Percentiles rank a stretch among this genome's conserved stretches.
phyloP scores from a whole-genome alignment of 2,329 filamentous ascomycete species.

The Daldinia eschscholtzii region DNA sequence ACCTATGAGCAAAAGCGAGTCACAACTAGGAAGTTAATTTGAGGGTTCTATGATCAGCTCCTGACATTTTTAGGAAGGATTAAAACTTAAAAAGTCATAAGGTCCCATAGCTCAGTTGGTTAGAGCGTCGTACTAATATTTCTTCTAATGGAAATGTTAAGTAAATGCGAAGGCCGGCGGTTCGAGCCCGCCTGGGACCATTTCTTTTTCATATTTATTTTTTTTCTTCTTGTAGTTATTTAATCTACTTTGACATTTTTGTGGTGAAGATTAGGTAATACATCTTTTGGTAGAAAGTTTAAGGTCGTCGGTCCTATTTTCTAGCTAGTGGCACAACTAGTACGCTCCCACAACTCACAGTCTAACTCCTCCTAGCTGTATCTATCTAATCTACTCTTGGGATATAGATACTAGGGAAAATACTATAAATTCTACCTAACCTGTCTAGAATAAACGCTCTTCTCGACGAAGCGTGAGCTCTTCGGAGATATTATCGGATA shows the following conservation, averaged over 20 bases:
- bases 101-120: conserved; percentile 40
- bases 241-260: neutral
- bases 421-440: too few species aligned
- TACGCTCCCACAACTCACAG: too few species aligned
- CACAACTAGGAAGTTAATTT: too few species aligned
- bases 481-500: too few species aligned
- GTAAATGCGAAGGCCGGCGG: conserved; percentile 36
- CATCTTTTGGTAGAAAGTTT: neutral
- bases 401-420: too few species aligned
- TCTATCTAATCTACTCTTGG: too few species aligned
- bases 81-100: neutral
- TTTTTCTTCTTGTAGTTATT: neutral
- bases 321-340: too few species aligned
- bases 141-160: neutral
- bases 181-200: conserved; percentile 37
- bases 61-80: neutral
- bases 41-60: too few species aligned
- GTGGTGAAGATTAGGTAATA: neutral
- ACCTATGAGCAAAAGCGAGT: too few species aligned
- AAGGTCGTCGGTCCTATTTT: neutral
- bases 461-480: too few species aligned
- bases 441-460: too few species aligned
- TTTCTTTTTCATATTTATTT: neutral
- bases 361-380: too few species aligned
- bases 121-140: conserved; percentile 40